Evolutionary conservation across 495 filamentous ascomycete genomes (phyloP), one percentile per base, ranked within the genome.

Genomic region (Aspergillus cavernicola): DNA sequence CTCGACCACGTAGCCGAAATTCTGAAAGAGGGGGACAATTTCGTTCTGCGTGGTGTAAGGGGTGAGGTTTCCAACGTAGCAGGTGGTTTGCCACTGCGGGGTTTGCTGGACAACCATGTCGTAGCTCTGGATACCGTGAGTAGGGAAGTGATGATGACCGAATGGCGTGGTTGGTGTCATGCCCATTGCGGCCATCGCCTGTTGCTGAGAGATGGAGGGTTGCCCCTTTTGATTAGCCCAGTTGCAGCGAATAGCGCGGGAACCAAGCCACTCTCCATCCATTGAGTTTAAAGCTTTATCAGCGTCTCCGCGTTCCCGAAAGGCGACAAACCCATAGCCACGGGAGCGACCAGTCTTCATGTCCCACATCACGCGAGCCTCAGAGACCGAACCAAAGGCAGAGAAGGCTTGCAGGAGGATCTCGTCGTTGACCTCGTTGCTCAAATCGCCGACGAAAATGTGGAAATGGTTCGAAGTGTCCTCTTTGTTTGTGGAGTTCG

Each of bases 201-300:
- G 88, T 71, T 97, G 93, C 74, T 99, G 93, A 38, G 92, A 89
- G 63, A 97, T 95, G 1, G 95, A 97, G 39, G 93, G 93, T 64
- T 99, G 93, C 32, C 93, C 93, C 80, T 99, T 99, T 69, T 99
- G 93, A 73, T 99, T 99, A 46, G 93, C 93, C 93, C 93, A 99
- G 77, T 99, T 99, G 81, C 92, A 97, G 55, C 93, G 90, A 66
- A 99, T 99, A 4, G 95, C 93, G 46, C 93, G 90, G 56, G 95
- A 97, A 42, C 93, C 93, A 45, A 99, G 86, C 93, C 93, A 99
- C 80, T 99, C 95, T 48, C 95, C 92, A 66, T 99, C 93, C 93
- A 97, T 99, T 43, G 91, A 89, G 69, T 83, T 95, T 58, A 99
- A 73, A 2, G 93, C 93, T 73, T 97, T 95, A 70, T 99, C 95